Conservation (phyloP, 768 basidiomycete species). For the Xerocomellus dryophilus region DNA sequence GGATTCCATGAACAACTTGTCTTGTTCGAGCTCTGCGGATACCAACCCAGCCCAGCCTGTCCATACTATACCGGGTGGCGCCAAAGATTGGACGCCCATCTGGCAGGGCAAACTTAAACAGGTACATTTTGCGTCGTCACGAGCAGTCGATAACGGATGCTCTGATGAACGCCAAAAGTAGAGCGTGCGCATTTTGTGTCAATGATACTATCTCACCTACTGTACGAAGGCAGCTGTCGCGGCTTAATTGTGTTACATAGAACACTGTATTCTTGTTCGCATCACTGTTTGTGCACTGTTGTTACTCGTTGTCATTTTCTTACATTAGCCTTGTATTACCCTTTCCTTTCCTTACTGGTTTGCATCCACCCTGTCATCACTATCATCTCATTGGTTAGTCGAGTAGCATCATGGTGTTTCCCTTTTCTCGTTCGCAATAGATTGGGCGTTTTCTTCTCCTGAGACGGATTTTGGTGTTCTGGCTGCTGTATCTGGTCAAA, state of each 20-base stretch:
- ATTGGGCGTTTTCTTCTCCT: neutral
- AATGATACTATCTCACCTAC: constrained; percentile 12
- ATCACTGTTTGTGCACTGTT: constrained; percentile 7
- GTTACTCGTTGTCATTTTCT: constrained; percentile 2
- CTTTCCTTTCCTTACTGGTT: neutral
- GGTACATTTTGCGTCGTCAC: neutral
- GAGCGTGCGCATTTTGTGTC: constrained; percentile 2
- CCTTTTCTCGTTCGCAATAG: constrained; percentile 1
- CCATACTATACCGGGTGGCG: constrained; percentile 71
- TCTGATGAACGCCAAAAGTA: constrained; percentile 11
- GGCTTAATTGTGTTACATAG: constrained; percentile 17
- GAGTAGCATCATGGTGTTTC: neutral
- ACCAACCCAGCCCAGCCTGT: constrained; percentile 54
- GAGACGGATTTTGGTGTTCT: neutral
- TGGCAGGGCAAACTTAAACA: constrained; percentile 32
- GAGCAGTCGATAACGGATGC: constrained; percentile 9
- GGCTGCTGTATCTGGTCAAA: neutral
- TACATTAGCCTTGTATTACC: constrained; percentile 5
- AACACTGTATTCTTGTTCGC: constrained; percentile 18
- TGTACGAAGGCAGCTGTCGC: constrained; percentile 15
- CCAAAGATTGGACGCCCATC: constrained; percentile 47
- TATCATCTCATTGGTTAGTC: constrained; percentile 2
- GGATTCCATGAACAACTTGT: constrained; percentile 79
- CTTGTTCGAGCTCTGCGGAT: constrained; percentile 70
- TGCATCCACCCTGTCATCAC: constrained; percentile 3